phyloP scores from a whole-genome alignment of 148 eudicot genomes.

The Nepenthes gracilis region DNA sequence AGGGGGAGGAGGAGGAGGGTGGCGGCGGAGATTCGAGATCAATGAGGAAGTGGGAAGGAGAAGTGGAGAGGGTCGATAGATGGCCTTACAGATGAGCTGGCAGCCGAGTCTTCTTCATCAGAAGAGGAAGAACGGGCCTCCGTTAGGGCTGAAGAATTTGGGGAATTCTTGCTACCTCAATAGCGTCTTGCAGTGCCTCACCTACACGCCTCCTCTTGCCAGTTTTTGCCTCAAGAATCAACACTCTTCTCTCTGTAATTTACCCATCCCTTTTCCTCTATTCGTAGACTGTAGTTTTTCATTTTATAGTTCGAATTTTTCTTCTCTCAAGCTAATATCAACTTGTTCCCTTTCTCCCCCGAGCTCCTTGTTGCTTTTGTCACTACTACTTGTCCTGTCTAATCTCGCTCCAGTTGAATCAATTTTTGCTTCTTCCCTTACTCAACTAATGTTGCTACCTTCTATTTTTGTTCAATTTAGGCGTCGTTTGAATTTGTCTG shows the following conservation, averaged over 20 bases:
- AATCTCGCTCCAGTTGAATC: too few relatives aligned
- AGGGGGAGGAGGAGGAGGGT: not conserved
- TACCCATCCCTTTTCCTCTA: not conserved
- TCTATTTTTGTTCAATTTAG: too few relatives aligned
- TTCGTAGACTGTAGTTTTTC: not conserved
- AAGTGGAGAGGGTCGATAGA: slow-evolving; percentile 19
- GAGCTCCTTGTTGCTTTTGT: too few relatives aligned
- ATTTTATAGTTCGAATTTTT: not conserved
- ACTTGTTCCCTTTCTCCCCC: too few relatives aligned
- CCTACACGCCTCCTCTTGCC: slow-evolving; percentile 96
- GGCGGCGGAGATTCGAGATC: slow-evolving; percentile 2
- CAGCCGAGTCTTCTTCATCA: slow-evolving; percentile 35
- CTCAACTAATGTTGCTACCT: too few relatives aligned
- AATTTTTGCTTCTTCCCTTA: too few relatives aligned
- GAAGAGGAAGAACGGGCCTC: slow-evolving; percentile 50
- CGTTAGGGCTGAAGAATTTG: slow-evolving; percentile 77
- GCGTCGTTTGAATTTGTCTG: too few relatives aligned
- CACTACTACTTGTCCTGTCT: too few relatives aligned
- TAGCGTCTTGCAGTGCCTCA: slow-evolving; percentile 94
- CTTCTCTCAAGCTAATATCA: too few relatives aligned
- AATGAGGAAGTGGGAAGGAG: slow-evolving; percentile 17
- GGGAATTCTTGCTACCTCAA: slow-evolving; percentile 94
- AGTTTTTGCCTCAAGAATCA: slow-evolving; percentile 57
- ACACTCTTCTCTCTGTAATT: slow-evolving; percentile 56
- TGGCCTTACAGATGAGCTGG: slow-evolving; percentile 89